Percentiles rank a stretch among this genome's conserved stretches.
Evolutionary conservation across 768 basidiomycete species (phyloP).

Genomic region (Mrakia gelida): DNA sequence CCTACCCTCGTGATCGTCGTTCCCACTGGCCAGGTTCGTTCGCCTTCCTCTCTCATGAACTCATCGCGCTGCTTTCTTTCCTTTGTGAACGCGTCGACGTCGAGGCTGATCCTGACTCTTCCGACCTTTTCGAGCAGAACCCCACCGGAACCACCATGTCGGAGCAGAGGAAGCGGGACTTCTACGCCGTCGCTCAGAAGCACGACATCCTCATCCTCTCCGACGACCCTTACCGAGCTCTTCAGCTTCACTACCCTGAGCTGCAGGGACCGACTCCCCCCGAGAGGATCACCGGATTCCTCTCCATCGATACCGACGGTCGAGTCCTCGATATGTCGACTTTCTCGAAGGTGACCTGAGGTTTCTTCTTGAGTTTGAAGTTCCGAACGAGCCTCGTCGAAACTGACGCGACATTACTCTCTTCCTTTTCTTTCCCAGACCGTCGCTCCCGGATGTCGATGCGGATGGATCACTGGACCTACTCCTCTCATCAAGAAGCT

Average conservation of each 20-base stretch:
- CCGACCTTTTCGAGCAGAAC: not conserved
- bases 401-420: not conserved
- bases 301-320: constrained; percentile 27
- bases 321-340: constrained; percentile 26
- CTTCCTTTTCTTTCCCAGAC: not conserved
- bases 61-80: too few species aligned
- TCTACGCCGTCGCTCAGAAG: constrained; percentile 26
- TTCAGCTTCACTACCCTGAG: constrained; percentile 18
- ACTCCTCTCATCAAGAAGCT: constrained; percentile 15
- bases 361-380: too few species aligned
- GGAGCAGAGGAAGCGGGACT: constrained; percentile 2
- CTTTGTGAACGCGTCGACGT: not conserved
- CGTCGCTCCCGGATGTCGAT: constrained; percentile 28
- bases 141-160: constrained; percentile 24
- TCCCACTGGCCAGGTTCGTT: constrained; percentile 17
- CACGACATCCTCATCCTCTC: constrained; percentile 29
- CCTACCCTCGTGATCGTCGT: constrained; percentile 19
- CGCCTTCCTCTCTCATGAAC: not conserved
- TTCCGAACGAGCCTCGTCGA: not conserved
- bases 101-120: not conserved
- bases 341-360: constrained; percentile 26
- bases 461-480: constrained; percentile 30
- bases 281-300: not conserved
- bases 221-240: constrained; percentile 28
- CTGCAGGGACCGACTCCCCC: not conserved